Base-by-base conservation (phyloP, 345 rosid species). In the Rhizophora mangle region DNA sequence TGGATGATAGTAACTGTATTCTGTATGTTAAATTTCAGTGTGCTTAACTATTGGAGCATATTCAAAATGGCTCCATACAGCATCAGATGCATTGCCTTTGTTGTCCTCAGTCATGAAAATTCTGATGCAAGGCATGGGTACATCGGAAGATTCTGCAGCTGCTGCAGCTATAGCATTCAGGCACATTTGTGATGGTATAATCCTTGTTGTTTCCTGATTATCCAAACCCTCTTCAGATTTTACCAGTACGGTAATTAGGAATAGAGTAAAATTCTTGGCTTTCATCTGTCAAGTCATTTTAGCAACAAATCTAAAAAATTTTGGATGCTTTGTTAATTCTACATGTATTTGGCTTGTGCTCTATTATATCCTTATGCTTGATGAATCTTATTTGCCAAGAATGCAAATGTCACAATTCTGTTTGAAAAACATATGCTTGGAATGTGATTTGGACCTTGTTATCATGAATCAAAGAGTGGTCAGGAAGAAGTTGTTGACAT, bases 111-210 rank as follows among this genome's bases (percentile, higher is more conserved):
- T 93, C 52, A 86, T 91, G 72, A 81, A 75, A 63, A 80, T 91
- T 74, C 97, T 93, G 63, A 80, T 88, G 85, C 86, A 78, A 24
- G 97, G 96, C 85, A 91, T 95, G 99, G 88, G 92, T 69, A 85
- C 83, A 67, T 92, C 96, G 37, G 97, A 95, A 85, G 98, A 95
- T 79, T 90, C 96, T 37, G 99, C 98, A 24, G 99, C 99, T 11
- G 92, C 99, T 74, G 99, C 99, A 53, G 96, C 99, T 79, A 71
- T 92, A 79, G 97, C 99, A 68, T 95, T 95, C 83, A 87, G 92
- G 69, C 96, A 91, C 77, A 87, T 88, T 46, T 93, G 98, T 80
- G 89, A 88, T 79, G 98, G 98, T 92, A 90, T 43, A 37, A 34
- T 72, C 52, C 64, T 5, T 65, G 46, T 56, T 62, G 60, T 31